Conservation (phyloP, 2,329 filamentous ascomycete genomes). For the Pseudocercospora cruenta region DNA sequence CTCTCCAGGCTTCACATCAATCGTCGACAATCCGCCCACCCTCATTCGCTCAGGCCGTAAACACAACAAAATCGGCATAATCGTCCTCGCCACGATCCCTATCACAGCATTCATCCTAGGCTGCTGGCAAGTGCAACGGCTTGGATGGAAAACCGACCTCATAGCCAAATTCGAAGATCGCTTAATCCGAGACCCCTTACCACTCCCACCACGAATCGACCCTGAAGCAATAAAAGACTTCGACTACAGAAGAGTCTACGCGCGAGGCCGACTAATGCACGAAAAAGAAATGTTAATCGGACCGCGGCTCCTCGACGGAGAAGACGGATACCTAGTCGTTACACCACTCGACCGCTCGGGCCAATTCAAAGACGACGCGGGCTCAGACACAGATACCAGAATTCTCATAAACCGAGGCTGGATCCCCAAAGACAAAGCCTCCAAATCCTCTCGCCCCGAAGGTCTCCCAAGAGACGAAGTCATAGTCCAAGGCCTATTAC, state of each 20-base stretch:
- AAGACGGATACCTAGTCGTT: slow-evolving; percentile 87
- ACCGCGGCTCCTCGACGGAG: slow-evolving; percentile 83
- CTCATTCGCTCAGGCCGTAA: slow-evolving; percentile 74
- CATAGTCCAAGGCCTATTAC: slow-evolving; percentile 77
- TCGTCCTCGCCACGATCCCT: slow-evolving; percentile 69
- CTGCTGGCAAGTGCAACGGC: slow-evolving; percentile 91
- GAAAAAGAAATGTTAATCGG: slow-evolving; percentile 97
- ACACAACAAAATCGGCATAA: slow-evolving; percentile 60
- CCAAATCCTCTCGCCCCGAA: slow-evolving; percentile 64
- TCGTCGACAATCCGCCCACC: slow-evolving; percentile 81
- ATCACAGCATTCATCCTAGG: slow-evolving; percentile 87
- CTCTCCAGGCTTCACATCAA: slow-evolving; percentile 77
- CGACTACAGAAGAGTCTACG: slow-evolving; percentile 83
- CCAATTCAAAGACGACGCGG: slow-evolving; percentile 36
- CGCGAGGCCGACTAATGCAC: slow-evolving; percentile 75
- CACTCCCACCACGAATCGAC: slow-evolving; percentile 81
- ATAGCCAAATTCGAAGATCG: slow-evolving; percentile 92
- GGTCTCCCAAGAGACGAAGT: slow-evolving; percentile 73
- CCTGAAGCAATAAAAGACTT: slow-evolving; percentile 82
- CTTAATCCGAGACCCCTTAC: slow-evolving; percentile 80
- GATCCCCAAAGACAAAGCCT: slow-evolving; percentile 76
- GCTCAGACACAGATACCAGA: slow-evolving; percentile 59
- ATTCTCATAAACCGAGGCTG: slow-evolving; percentile 87
- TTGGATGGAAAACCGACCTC: slow-evolving; percentile 91
- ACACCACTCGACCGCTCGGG: slow-evolving; percentile 80